phyloP scores from a whole-genome alignment of 2,329 filamentous ascomycete species.

The Cordyceps militaris region DNA sequence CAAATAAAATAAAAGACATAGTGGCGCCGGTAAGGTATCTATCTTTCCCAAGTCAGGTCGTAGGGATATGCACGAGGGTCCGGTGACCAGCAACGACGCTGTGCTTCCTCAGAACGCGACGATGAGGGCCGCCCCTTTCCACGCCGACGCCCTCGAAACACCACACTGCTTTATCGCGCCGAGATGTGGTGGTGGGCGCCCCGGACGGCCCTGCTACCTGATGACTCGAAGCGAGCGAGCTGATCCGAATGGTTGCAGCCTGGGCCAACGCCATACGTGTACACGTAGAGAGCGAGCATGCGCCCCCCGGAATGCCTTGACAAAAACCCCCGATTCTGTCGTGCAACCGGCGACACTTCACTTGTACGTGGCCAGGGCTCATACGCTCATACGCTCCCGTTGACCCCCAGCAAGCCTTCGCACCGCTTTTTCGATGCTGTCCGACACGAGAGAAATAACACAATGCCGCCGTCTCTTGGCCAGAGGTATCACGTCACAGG shows the following conservation, averaged over 20 bases:
- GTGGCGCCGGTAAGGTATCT: conserved; percentile 5
- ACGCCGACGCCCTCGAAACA: conserved; percentile 6
- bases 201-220: conserved; percentile 4
- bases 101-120: background rate
- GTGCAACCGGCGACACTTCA: background rate
- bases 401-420: conserved; percentile 1
- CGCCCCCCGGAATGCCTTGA: background rate
- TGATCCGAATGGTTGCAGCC: conserved; percentile 1
- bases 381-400: background rate
- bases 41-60: conserved; percentile 1
- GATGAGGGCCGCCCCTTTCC: background rate
- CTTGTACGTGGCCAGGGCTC: conserved; percentile 3
- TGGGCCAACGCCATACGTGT: conserved; percentile 4
- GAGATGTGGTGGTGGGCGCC: background rate
- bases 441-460: background rate
- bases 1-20: background rate
- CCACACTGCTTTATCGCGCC: conserved; percentile 1
- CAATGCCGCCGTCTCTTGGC: background rate
- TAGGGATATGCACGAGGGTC: conserved; percentile 10
- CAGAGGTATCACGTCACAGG: background rate
- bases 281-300: conserved; percentile 6
- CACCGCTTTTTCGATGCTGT: conserved; percentile 7
- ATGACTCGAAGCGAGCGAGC: conserved; percentile 5
- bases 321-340: conserved; percentile 1
- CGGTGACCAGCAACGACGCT: conserved; percentile 8